Conservation (phyloP, 2,329 filamentous ascomycete genomes). For the Cladobotryum mycophilum region DNA sequence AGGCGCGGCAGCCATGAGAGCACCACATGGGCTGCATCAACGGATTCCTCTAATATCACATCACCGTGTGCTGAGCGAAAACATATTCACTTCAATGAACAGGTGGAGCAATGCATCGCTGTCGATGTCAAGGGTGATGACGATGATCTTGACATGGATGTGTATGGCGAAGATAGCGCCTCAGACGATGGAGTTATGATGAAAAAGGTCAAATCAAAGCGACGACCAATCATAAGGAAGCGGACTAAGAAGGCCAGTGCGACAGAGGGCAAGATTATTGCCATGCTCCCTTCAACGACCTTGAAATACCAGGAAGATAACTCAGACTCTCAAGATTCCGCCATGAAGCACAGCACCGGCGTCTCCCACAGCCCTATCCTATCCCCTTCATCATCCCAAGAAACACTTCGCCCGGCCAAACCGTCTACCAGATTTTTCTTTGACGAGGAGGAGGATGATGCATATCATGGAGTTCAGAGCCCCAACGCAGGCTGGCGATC, state of each 20-base stretch:
- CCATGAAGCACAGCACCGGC: conserved; percentile 53
- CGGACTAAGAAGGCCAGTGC: conserved; percentile 35
- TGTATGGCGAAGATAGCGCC: conserved; percentile 53
- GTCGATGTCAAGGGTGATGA: conserved; percentile 80
- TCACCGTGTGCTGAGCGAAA: conserved; percentile 62
- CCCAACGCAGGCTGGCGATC: conserved; percentile 28
- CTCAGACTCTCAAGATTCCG: conserved; percentile 57
- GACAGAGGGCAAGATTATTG: conserved; percentile 75
- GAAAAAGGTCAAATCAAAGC: conserved; percentile 56
- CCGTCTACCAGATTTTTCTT: conserved; percentile 58
- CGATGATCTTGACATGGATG: conserved; percentile 55
- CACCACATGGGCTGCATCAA: conserved; percentile 57
- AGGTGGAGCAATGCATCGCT: conserved; percentile 92
- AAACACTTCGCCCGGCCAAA: conserved; percentile 68
- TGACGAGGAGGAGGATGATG: conserved; percentile 53
- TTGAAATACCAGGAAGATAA: conserved; percentile 78
- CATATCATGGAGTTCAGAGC: conserved; percentile 29
- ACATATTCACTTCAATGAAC: conserved; percentile 95
- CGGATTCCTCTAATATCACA: conserved; percentile 62
- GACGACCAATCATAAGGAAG: conserved; percentile 44
- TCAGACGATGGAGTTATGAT: conserved; percentile 82
- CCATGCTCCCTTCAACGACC: conserved; percentile 79
- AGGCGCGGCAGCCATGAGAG: conserved; percentile 55
- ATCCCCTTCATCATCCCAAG: conserved; percentile 74
- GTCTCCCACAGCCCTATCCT: conserved; percentile 44